A percentile compares a stretch with the other conserved stretches of the same genome.
Conservation (phyloP, 495 filamentous ascomycete species). For the Corynascus novoguineensis region DNA sequence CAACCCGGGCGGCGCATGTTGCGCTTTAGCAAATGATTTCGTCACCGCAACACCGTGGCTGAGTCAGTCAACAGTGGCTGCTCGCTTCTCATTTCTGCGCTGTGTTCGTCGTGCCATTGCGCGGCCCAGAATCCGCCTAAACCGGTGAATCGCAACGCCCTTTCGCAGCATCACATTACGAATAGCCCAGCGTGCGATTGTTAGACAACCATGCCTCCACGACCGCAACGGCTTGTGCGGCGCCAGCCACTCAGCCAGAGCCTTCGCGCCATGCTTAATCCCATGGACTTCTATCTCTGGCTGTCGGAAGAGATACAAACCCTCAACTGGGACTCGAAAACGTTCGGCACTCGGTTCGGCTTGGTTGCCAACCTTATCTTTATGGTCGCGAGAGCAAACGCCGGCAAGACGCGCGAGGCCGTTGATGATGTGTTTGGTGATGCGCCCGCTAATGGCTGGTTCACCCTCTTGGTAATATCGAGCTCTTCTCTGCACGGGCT, state of each 20-base stretch:
- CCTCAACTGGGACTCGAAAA: conserved; percentile 79
- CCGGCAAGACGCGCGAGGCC: conserved; percentile 40
- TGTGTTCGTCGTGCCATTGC: not conserved
- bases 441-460: conserved; percentile 53
- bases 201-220: conserved; percentile 30
- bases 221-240: conserved; percentile 62
- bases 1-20: not conserved
- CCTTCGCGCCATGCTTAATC: conserved; percentile 72
- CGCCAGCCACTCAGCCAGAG: conserved; percentile 69
- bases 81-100: not conserved
- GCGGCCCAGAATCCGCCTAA: not conserved
- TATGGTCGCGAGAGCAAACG: conserved; percentile 76
- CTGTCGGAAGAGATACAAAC: conserved; percentile 85
- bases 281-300: conserved; percentile 82
- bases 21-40: not conserved
- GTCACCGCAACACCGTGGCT: not conserved
- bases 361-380: conserved; percentile 71
- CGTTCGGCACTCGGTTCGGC: conserved; percentile 68
- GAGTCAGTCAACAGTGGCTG: conserved; percentile 1
- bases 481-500: not conserved
- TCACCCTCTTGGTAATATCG: conserved; percentile 72
- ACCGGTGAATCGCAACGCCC: not conserved
- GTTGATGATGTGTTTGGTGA: conserved; percentile 84
- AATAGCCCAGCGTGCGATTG: not conserved
- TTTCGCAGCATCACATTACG: too few species aligned